phyloP scores from a whole-genome alignment of 1,139 yeast species.

The Arxiozyma telluris region DNA sequence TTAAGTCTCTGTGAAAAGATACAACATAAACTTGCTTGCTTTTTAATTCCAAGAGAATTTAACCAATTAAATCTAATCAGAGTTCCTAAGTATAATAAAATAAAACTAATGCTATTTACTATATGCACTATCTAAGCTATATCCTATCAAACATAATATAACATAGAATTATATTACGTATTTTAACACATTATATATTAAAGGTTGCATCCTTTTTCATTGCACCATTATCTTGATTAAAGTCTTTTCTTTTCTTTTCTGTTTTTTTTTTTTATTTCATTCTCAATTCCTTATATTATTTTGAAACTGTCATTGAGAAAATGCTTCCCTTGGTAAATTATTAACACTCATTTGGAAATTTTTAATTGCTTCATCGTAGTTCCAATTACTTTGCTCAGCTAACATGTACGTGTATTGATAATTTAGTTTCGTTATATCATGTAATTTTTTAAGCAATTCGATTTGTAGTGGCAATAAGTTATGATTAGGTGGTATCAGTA shows the following conservation, averaged over 20 bases:
- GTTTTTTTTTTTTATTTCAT: too few species aligned
- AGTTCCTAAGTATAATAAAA: too few species aligned
- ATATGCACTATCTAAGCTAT: too few species aligned
- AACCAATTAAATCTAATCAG: too few species aligned
- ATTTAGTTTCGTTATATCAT: slow-evolving; percentile 66
- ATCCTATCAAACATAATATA: too few species aligned
- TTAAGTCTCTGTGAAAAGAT: too few species aligned
- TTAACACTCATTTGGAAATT: slow-evolving; percentile 59
- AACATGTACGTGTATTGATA: slow-evolving; percentile 75
- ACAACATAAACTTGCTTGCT: not conserved
- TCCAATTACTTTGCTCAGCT: slow-evolving; percentile 85
- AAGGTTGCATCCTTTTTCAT: not conserved
- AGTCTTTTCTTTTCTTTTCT: not conserved
- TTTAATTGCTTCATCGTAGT: slow-evolving; percentile 57
- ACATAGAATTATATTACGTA: too few species aligned
- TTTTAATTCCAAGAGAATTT: too few species aligned
- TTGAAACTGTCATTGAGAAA: slow-evolving; percentile 10
- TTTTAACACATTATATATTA: too few species aligned
- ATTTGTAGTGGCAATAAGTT: slow-evolving; percentile 52
- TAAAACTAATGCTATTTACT: too few species aligned
- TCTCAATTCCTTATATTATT: not conserved
- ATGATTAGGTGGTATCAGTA: slow-evolving; percentile 39
- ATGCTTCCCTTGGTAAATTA: slow-evolving; percentile 56
- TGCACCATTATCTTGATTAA: too few species aligned
- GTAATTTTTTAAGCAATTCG: slow-evolving; percentile 54